These are phyloP conservation scores for Exutisphaerella laricina DNA, from an alignment of 2,329 filamentous ascomycete genomes.

Conservation along the genomic window DNA sequence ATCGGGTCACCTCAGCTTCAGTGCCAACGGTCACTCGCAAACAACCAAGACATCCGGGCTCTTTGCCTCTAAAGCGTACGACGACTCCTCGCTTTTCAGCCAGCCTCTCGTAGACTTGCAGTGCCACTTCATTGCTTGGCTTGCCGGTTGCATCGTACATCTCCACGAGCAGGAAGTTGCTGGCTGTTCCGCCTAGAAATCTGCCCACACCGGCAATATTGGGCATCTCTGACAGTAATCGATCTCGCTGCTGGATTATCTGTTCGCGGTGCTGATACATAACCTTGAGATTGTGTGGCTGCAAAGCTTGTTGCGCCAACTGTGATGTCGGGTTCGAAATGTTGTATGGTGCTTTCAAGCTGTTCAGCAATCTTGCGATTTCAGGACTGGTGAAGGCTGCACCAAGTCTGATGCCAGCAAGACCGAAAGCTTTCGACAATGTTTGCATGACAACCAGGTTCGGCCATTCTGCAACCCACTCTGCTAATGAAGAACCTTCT, in stretches of 20 bases:
- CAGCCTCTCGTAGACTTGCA: conserved; percentile 75
- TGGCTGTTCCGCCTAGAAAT: conserved; percentile 70
- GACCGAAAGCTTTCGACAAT: conserved; percentile 92
- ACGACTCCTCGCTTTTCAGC: conserved; percentile 86
- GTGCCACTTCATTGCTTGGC: conserved; percentile 72
- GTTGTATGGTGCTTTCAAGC: conserved; percentile 93
- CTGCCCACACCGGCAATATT: conserved; percentile 70
- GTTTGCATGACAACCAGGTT: conserved; percentile 99
- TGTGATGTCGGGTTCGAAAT: conserved; percentile 81
- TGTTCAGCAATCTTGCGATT: conserved; percentile 79
- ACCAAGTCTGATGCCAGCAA: conserved; percentile 88
- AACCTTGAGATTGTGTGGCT: conserved; percentile 58
- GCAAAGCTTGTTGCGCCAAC: conserved; percentile 69
- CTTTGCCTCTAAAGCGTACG: conserved; percentile 87
- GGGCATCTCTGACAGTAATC: conserved; percentile 67
- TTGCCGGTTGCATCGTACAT: conserved; percentile 67
- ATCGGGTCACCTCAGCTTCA: conserved; percentile 73
- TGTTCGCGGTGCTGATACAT: conserved; percentile 67
- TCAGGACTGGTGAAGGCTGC: conserved; percentile 71
- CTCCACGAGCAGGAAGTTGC: conserved; percentile 89
- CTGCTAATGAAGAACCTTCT: conserved; percentile 72
- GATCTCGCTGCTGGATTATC: conserved; percentile 70
- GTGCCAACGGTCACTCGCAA: conserved; percentile 90
- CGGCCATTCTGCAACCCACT: conserved; percentile 87
- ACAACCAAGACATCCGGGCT: conserved; percentile 82